Percentiles rank a stretch among this genome's conserved stretches.
These are phyloP conservation scores for Stylonectria norvegica DNA, from an alignment of 2,329 filamentous ascomycete genomes.

Conservation along the genomic window DNA sequence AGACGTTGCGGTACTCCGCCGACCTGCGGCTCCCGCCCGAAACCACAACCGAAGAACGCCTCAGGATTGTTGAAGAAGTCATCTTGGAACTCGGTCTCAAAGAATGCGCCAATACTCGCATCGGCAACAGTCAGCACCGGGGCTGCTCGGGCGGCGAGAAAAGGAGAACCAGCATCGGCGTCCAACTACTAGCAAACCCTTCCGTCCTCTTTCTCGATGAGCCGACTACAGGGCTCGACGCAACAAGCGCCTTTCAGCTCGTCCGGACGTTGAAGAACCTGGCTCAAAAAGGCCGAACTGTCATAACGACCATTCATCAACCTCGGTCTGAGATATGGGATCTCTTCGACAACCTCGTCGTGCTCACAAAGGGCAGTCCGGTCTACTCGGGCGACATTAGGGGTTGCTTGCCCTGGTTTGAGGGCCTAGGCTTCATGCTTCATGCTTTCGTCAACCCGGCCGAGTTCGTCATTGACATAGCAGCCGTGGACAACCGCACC, in stretches of 20 bases:
- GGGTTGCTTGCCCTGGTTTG: conserved; percentile 63
- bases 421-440: conserved; percentile 54
- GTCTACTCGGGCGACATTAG: conserved; percentile 63
- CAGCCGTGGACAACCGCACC: conserved; percentile 69
- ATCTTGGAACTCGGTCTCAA: conserved; percentile 73
- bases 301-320: conserved; percentile 74
- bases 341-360: conserved; percentile 68
- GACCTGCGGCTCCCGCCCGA: conserved; percentile 65
- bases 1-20: conserved; percentile 71
- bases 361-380: conserved; percentile 64
- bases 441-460: conserved; percentile 75
- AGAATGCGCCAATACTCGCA: conserved; percentile 71
- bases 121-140: conserved; percentile 67
- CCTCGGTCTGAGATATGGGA: conserved; percentile 78
- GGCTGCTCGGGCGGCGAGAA: conserved; percentile 80
- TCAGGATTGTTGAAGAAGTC: conserved; percentile 68
- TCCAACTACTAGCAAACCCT: conserved; percentile 75
- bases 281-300: conserved; percentile 64
- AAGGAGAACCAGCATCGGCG: conserved; percentile 70
- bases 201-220: conserved; percentile 76
- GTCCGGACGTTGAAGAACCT: conserved; percentile 66
- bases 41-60: conserved; percentile 56
- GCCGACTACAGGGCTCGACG: conserved; percentile 74
- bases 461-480: conserved; percentile 71
- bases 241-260: conserved; percentile 72